A percentile compares a stretch with the other conserved stretches of the same genome.
These are phyloP conservation scores for Nicotiana attenuata DNA, from an alignment of 257 asterid genomes.

Conservation along the genomic window DNA sequence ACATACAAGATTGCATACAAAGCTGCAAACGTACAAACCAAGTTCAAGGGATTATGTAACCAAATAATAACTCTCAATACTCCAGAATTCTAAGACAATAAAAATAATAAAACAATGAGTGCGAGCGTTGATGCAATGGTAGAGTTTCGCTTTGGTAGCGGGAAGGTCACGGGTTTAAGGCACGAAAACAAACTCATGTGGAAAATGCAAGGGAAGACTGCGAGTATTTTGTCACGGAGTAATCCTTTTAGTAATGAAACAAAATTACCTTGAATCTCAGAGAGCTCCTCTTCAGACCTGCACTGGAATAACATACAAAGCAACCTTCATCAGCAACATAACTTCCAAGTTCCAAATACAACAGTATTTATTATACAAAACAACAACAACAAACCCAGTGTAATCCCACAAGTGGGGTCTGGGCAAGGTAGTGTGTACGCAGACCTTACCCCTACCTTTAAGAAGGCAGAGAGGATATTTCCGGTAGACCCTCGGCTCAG, in stretches of 20 bases:
- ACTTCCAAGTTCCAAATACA: neutral
- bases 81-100: neutral
- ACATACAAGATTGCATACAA: neutral
- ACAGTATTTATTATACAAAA: neutral
- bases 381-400: too few species aligned
- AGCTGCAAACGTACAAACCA: neutral
- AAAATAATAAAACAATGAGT: neutral
- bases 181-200: neutral
- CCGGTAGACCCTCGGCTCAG: too few species aligned
- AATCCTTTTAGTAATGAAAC: neutral
- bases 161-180: neutral
- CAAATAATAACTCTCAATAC: neutral
- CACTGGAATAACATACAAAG: slow-evolving; percentile 58
- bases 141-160: neutral
- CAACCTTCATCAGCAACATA: slow-evolving; percentile 28
- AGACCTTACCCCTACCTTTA: too few species aligned
- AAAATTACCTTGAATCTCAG: slow-evolving; percentile 79
- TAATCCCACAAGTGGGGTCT: too few species aligned
- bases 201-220: neutral
- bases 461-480: too few species aligned
- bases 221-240: neutral
- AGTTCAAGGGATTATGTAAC: neutral
- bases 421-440: too few species aligned
- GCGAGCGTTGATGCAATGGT: neutral
- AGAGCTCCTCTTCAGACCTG: slow-evolving; percentile 99